phyloP scores from a whole-genome alignment of 2,329 filamentous ascomycete genomes.

The Aspergillus carbonarius region DNA sequence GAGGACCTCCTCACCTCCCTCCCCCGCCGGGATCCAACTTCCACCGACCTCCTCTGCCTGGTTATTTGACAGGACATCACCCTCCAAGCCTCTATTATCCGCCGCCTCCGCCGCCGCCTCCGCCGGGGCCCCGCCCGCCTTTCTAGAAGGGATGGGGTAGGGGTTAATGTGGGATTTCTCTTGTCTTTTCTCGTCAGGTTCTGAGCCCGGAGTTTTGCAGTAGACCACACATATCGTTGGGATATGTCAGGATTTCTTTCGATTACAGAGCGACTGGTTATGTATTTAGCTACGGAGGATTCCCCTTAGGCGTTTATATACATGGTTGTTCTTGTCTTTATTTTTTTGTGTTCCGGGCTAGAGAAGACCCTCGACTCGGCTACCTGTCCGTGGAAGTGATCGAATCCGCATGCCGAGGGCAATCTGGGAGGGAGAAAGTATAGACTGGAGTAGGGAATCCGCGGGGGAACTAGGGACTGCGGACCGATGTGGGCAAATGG shows the following conservation, averaged over 20 bases:
- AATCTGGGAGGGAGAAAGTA: no score
- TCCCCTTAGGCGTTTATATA: constrained; percentile 4
- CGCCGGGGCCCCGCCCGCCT: constrained; percentile 19
- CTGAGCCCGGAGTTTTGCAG: not conserved
- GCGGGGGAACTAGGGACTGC: not conserved
- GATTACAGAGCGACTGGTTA: not conserved
- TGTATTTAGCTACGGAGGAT: constrained; percentile 4
- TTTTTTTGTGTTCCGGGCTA: not conserved
- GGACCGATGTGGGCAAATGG: no score
- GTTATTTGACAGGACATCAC: constrained; percentile 25
- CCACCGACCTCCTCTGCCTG: constrained; percentile 31
- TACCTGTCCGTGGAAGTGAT: no score
- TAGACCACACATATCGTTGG: constrained; percentile 4
- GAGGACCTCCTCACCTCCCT: constrained; percentile 40
- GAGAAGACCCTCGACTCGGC: no score
- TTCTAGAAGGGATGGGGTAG: constrained; percentile 15
- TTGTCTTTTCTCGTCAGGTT: not conserved
- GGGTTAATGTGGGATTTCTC: not conserved
- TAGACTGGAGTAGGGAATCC: not conserved
- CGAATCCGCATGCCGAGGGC: no score
- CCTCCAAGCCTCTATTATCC: constrained; percentile 26
- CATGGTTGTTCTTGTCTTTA: not conserved
- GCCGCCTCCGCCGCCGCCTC: constrained; percentile 21
- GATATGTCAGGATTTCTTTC: not conserved
- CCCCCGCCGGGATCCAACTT: constrained; percentile 42